Conservation (phyloP, 1,284 basidiomycete genomes). For the Boletellus deceptivus region DNA sequence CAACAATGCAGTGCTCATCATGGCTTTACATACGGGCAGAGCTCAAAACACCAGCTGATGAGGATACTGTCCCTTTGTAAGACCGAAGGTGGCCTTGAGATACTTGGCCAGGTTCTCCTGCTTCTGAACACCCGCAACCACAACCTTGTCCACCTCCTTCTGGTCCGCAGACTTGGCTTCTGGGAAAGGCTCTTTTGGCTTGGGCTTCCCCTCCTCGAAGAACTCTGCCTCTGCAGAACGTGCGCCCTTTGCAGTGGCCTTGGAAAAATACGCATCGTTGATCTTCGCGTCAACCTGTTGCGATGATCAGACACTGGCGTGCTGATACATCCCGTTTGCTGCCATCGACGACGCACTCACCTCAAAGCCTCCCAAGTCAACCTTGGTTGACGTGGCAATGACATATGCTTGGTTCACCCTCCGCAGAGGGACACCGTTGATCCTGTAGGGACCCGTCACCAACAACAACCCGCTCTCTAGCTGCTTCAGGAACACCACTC, state of each 20-base stretch:
- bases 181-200: conserved; percentile 88
- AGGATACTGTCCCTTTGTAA: conserved; percentile 93
- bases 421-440: conserved; percentile 98
- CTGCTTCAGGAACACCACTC: conserved; percentile 98
- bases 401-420: conserved; percentile 99
- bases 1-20: conserved; percentile 16
- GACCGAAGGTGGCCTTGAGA: conserved; percentile 89
- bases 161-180: conserved; percentile 91
- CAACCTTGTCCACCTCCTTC: conserved; percentile 85
- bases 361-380: conserved; percentile 80
- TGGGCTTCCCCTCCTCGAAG: conserved; percentile 92
- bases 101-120: conserved; percentile 93
- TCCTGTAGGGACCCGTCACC: conserved; percentile 97
- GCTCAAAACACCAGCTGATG: conserved; percentile 83
- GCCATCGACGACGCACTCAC: conserved; percentile 38
- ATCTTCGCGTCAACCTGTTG: conserved; percentile 81
- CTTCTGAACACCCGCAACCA: conserved; percentile 90
- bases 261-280: conserved; percentile 95
- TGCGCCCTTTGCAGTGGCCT: conserved; percentile 68
- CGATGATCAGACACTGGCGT: conserved; percentile 7
- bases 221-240: conserved; percentile 91
- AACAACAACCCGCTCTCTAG: conserved; percentile 90
- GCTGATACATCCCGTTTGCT: conserved; percentile 10
- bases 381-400: conserved; percentile 96
- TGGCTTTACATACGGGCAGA: conserved; percentile 21